Base-by-base conservation (phyloP, 495 filamentous ascomycete species). In the Wilcoxina mikolae region DNA sequence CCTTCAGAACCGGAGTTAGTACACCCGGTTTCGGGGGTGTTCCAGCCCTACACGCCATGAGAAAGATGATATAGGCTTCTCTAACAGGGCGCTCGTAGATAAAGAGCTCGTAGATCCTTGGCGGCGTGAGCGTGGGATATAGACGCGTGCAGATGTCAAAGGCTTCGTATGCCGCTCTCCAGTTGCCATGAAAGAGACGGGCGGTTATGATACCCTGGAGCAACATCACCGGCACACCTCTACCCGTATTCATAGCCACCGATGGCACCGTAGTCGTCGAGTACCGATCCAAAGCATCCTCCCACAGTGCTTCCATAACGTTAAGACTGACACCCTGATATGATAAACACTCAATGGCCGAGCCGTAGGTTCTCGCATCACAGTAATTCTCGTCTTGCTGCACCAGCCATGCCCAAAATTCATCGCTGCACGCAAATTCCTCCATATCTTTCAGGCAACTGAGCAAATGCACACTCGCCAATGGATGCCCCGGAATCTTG, bases 201-300 rank as follows among this genome's bases (percentile, higher is more conserved):
- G 73, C 73, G 3, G 69, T 73, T 29, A 72, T 48, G 18, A 76
- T 74, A 17, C 73, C 73, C 55, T 74, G 73, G 11, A 76, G 60
- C 2, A 76, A 61, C 50, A 65, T 61, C 24, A 72, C 60, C 1
- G 67, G 59, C 3, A 70, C 60, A 11, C 66, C 70, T 12, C 55
- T 61, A 18, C 68, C 61, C 0, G 45, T 61, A 18, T 56, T 58
- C 10, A 50, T 42, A 5, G 63, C 59, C 4, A 64, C 42, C 2
- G 56, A 28, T 5, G 57, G 50, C 11, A 51, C 31, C 18, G 46
- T 56, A 2, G 38, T 58, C 12, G 43, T 23, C 2, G 59, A 60
- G 31, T 56, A 75, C 25, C 69, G 67, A 47, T 61, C 59, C 17
- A 76, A 58, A 2, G 68, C 73, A 23, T 70, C 41, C 2, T 56